Conservation (phyloP, 345 rosid genomes). For the Pugionium dolabratum region DNA sequence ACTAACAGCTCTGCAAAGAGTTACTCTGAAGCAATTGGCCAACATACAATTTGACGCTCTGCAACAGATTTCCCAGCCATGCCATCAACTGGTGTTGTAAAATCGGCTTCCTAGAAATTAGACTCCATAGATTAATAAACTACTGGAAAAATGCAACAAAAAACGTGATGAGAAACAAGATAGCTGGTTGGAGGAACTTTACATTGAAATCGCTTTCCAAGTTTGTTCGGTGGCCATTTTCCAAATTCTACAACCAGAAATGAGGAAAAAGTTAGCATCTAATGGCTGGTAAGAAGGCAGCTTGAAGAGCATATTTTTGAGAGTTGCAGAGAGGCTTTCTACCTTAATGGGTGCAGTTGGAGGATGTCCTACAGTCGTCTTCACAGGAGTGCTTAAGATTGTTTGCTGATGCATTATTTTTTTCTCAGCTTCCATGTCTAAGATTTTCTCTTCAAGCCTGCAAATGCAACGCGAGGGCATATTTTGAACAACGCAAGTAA, state of each 20-base stretch:
- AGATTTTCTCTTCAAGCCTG: constrained; percentile 88
- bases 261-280: constrained; percentile 18
- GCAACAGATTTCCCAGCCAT: constrained; percentile 64
- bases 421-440: constrained; percentile 83
- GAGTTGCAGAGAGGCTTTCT: constrained; percentile 29
- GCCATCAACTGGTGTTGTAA: constrained; percentile 71
- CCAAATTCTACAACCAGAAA: constrained; percentile 59
- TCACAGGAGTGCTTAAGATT: constrained; percentile 53
- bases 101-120: constrained; percentile 64
- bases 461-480: constrained; percentile 35
- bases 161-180: constrained; percentile 6
- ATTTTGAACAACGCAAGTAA: constrained; percentile 6
- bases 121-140: constrained; percentile 18
- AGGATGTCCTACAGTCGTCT: constrained; percentile 59
- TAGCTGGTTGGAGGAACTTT: constrained; percentile 35
- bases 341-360: constrained; percentile 61
- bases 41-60: constrained; percentile 84
- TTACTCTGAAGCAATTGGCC: constrained; percentile 2
- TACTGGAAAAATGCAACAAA: constrained; percentile 10
- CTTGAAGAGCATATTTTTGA: constrained; percentile 1
- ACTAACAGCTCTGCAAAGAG: constrained; percentile 24
- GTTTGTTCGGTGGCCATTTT: constrained; percentile 76
- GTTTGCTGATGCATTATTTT: constrained; percentile 79
- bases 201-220: constrained; percentile 66
- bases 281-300: constrained; percentile 3